A percentile compares a stretch with the other conserved stretches of the same genome.
Conservation (phyloP, 2,329 filamentous ascomycete genomes). For the Epichloe gansuensis region DNA sequence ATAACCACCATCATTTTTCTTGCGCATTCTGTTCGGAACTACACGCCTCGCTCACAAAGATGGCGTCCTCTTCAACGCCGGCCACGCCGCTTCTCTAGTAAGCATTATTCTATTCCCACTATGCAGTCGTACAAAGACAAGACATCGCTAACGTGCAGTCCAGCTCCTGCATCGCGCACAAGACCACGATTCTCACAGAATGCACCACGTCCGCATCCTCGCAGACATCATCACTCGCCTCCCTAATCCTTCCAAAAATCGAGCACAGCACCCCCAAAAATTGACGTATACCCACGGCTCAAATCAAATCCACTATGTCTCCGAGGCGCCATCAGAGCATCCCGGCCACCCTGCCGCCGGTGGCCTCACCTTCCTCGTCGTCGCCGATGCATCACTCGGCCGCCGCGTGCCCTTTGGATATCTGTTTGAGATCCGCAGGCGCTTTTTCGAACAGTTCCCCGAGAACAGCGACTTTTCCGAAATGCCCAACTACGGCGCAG, state of each 20-base stretch:
- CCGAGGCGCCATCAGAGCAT: slow-evolving; percentile 64
- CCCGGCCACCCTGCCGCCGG: slow-evolving; percentile 50
- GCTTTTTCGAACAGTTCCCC: slow-evolving; percentile 64
- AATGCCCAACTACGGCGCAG: slow-evolving; percentile 82
- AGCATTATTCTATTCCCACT: slow-evolving; percentile 4
- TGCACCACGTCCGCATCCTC: slow-evolving; percentile 78
- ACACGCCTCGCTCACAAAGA: slow-evolving; percentile 18
- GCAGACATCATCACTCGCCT: slow-evolving; percentile 76
- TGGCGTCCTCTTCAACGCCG: slow-evolving; percentile 60
- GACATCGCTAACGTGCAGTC: not conserved
- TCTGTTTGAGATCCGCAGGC: slow-evolving; percentile 79
- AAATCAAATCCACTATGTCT: slow-evolving; percentile 91
- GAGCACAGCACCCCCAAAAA: slow-evolving; percentile 70
- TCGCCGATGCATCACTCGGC: slow-evolving; percentile 69
- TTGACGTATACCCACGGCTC: slow-evolving; percentile 87
- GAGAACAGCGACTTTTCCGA: slow-evolving; percentile 57
- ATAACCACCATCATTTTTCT: not conserved
- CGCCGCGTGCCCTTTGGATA: slow-evolving; percentile 88
- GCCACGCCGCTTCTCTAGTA: slow-evolving; percentile 64
- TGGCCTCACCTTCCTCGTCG: slow-evolving; percentile 82
- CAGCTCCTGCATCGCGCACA: slow-evolving; percentile 82
- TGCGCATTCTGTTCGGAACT: not conserved
- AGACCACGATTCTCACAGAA: slow-evolving; percentile 85
- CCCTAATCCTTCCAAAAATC: slow-evolving; percentile 92
- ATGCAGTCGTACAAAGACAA: not conserved